A percentile compares a stretch with the other conserved stretches of the same genome.
Conservation (phyloP, 352 stramenopile genomes). For the Aphanomyces invadans region DNA sequence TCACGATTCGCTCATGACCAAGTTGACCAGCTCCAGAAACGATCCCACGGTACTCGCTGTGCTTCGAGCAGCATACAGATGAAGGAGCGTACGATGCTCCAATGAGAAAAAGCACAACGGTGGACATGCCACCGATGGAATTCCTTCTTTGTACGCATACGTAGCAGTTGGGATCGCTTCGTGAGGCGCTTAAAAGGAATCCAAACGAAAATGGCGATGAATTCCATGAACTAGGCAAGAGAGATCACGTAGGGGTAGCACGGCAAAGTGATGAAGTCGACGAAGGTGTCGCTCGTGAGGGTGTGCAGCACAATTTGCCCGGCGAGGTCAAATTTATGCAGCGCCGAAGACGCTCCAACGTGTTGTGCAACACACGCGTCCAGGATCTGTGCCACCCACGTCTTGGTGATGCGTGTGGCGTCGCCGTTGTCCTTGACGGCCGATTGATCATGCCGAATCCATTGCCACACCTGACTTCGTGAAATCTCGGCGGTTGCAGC, state of each 20-base stretch:
- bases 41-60: too few species aligned
- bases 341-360: slow-evolving; percentile 34
- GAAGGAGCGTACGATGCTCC: too few species aligned
- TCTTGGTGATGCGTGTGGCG: slow-evolving; percentile 58
- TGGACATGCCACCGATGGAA: too few species aligned
- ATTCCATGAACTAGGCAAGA: slow-evolving; percentile 5
- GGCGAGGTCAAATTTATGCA: slow-evolving; percentile 59
- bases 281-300: slow-evolving; percentile 65
- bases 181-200: too few species aligned
- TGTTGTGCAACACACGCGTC: slow-evolving; percentile 53
- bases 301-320: slow-evolving; percentile 60
- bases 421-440: slow-evolving; percentile 34
- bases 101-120: too few species aligned
- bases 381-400: slow-evolving; percentile 52
- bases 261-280: slow-evolving; percentile 73
- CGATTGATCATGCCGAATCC: slow-evolving; percentile 65
- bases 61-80: too few species aligned
- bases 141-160: too few species aligned
- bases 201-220: too few species aligned
- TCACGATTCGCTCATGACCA: too few species aligned
- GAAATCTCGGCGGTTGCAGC: slow-evolving; percentile 92
- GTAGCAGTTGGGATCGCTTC: too few species aligned
- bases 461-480: slow-evolving; percentile 92
- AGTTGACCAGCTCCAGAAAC: too few species aligned
- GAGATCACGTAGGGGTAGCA: slow-evolving; percentile 75